phyloP scores from a whole-genome alignment of 1,139 yeast genomes.

The Candida anutae region DNA sequence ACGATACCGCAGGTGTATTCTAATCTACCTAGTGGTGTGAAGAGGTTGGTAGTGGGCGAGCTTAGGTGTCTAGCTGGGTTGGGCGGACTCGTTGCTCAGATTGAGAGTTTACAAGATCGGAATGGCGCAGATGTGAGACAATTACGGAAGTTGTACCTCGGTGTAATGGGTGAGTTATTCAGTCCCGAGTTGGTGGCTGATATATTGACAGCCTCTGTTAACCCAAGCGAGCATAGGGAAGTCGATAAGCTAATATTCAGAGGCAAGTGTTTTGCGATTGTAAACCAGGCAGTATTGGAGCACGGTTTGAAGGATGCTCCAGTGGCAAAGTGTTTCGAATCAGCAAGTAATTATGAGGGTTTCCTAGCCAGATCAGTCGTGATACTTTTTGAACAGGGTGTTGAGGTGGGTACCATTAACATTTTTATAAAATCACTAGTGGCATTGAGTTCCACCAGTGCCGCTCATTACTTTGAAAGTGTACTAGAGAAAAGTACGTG shows the following conservation, averaged over 20 bases:
- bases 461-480: conserved; percentile 14
- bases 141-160: conserved; percentile 3
- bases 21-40: conserved; percentile 9
- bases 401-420: conserved; percentile 9
- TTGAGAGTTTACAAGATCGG: conserved; percentile 6
- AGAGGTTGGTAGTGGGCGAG: conserved; percentile 7
- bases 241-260: conserved; percentile 30
- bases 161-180: conserved; percentile 11
- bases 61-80: conserved; percentile 21
- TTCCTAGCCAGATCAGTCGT: conserved; percentile 15
- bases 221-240: conserved; percentile 18
- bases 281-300: conserved; percentile 15
- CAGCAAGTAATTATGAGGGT: conserved; percentile 15
- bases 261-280: conserved; percentile 21
- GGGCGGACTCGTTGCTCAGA: conserved; percentile 20
- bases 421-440: conserved; percentile 18
- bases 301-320: conserved; percentile 5
- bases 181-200: conserved; percentile 11
- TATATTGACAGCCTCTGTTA: conserved; percentile 3
- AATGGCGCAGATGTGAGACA: conserved; percentile 1
- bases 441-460: conserved; percentile 14
- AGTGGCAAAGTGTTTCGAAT: conserved; percentile 12
- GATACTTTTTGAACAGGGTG: conserved; percentile 5
- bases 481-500: conserved; percentile 16
- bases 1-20: conserved; percentile 23